Base-by-base conservation (phyloP, 2,329 filamentous ascomycete species). In the Nemania abortiva region DNA sequence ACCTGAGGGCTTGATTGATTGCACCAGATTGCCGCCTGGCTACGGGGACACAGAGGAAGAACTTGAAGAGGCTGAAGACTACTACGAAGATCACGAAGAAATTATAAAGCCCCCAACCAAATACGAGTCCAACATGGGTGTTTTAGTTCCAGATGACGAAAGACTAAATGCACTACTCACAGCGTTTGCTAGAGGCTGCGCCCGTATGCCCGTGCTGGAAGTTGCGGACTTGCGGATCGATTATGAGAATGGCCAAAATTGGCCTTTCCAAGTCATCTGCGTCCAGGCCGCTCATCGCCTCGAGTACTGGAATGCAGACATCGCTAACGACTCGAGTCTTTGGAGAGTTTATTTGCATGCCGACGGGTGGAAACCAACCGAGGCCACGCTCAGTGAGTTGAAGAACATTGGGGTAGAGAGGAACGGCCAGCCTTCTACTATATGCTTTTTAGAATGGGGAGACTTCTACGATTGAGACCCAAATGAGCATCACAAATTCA, bases 151-250 rank as follows among this genome's bases (percentile, higher is more conserved):
- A 2, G 24, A 45, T 9, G 31, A 52, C 11, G 57, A 57, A 20
- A 55, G 22, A 27, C 3, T 66, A 27, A 42, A 61, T 29, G 31
- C 27, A 15, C 37, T 66, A 50, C 34, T 56, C 6, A 13, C 10
- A 13, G 57, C 57, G 27, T 66, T 66, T 20, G 63, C 56, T 49
- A 56, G 63, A 22, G 54, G 50, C 50, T 66, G 57, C n/a, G 56
- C 42, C 27, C 47, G 56, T 20, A 59, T 65, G 63, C 55, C 63
- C 3, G 55, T 34, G 27, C 27, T 60, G 11, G 3, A 54, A 5
- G 9, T n/a, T 10, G 56, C 55, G 7, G 10, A 22, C 3, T 13
- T 65, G 27, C 20, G 13, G 6, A 37, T 39, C 18, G 34, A 65
- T 18, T 42, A 15, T 7, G 34, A 52, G 7, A 20, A 47, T 34